Evolutionary conservation across 2,329 filamentous ascomycete species (phyloP), one percentile per base, ranked within the genome.

Genomic region (Colletotrichum acutatum): DNA sequence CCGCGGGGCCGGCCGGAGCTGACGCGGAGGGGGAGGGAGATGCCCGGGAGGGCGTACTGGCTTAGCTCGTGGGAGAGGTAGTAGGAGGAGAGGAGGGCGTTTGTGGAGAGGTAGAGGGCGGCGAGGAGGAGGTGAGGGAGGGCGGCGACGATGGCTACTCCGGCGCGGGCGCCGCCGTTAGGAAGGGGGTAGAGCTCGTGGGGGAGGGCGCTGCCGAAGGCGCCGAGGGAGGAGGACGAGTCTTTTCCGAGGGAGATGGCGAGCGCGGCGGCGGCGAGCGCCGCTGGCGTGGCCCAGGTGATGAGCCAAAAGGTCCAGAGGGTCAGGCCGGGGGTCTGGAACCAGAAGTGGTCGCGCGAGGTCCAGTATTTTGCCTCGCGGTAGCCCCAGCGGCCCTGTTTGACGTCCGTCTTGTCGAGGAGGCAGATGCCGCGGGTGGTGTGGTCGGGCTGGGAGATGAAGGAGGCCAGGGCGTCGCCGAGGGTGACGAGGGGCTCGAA

Each of bases 61-160:
- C 85, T 82, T 58, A 86, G 80, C 77, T 90, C 88, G 78, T 87
- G 84, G 1, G 86, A 87, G 52, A 89, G 80, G 76, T 82, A 87
- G 78, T 85, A 87, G 3, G 83, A 79, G 2, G 85, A 86, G 16
- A 89, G 78, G 26, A 88, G 82, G 5, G 83, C 79, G 79, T 89
- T 88, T 59, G 80, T 80, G 12, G 83, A 77, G 37, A 89, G 78
- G 78, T 89, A 90, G 9, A 89, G 81, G 14, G 81, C 68, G 6
- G 82, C 85, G 16, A 89, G 79, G 24, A 88, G 82, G 5, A 89
- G 78, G 11, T 89, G 88, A 1, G 88, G 87, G 12, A 88, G 77
- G 28, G 83, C 81, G 12, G 83, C 80, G n/a, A 89, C 62, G 34
- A 89, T 74, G 4, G 82, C 78, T 8, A 81, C 76, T 4, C 78